These are phyloP conservation scores for Pleurotus eryngii DNA, from an alignment of 768 basidiomycete species.

Conservation along the genomic window DNA sequence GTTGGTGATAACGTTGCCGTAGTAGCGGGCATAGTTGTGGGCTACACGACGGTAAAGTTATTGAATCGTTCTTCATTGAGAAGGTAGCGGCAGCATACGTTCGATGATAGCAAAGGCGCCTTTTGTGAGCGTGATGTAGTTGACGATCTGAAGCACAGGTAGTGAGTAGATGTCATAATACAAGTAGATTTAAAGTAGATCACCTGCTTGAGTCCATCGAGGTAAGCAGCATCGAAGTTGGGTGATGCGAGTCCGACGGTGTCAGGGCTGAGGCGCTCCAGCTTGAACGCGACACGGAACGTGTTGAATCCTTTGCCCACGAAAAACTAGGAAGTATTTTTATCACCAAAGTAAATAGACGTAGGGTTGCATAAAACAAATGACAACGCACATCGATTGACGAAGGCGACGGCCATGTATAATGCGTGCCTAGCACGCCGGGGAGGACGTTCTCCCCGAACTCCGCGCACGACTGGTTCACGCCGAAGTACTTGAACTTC, in stretches of 20 bases:
- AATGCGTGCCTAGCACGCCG: conserved; percentile 36
- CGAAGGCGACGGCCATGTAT: conserved; percentile 48
- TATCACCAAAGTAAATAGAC: too few relatives aligned
- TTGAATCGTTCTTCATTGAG: not conserved
- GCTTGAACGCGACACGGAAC: conserved; percentile 59
- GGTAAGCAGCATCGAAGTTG: conserved; percentile 46
- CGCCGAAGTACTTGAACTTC: conserved; percentile 62
- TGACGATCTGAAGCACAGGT: conserved; percentile 37
- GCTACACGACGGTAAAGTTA: conserved; percentile 24
- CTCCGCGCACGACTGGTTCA: conserved; percentile 61
- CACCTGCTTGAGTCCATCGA: conserved; percentile 45
- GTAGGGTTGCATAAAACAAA: not conserved
- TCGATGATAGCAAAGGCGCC: conserved; percentile 56
- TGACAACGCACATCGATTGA: conserved; percentile 28
- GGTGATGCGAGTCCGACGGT: conserved; percentile 50
- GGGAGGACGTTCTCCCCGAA: conserved; percentile 51
- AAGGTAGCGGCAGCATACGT: conserved; percentile 31
- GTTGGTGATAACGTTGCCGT: conserved; percentile 26
- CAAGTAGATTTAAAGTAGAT: too few relatives aligned
- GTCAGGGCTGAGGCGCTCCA: conserved; percentile 55
- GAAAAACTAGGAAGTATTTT: conserved; percentile 40
- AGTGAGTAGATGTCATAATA: too few relatives aligned
- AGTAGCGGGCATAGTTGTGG: conserved; percentile 63
- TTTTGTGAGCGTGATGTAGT: conserved; percentile 54
- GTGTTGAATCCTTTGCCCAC: conserved; percentile 54